A percentile compares a stretch with the other conserved stretches of the same genome.
These are phyloP conservation scores for Fusarium sp. DNA, from an alignment of 2,329 filamentous ascomycete species.

Conservation along the genomic window DNA sequence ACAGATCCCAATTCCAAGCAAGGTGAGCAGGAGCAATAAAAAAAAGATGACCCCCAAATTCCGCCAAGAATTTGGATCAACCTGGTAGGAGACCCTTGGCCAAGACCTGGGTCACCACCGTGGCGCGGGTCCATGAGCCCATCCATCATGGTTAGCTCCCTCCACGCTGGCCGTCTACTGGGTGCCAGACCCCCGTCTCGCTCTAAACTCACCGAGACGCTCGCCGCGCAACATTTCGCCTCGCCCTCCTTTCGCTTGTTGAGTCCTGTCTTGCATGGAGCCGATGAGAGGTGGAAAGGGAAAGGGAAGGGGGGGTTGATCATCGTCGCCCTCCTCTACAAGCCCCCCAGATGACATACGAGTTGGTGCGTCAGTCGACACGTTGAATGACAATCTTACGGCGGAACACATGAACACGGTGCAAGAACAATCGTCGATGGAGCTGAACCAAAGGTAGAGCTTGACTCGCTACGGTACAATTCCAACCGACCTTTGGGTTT, in stretches of 20 bases:
- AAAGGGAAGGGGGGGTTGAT: slow-evolving; percentile 31
- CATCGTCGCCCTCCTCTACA: slow-evolving; percentile 28
- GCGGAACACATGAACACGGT: slow-evolving; percentile 18
- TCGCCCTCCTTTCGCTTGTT: slow-evolving; percentile 35
- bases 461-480: slow-evolving; percentile 21
- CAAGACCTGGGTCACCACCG: slow-evolving; percentile 38
- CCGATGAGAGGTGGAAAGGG: slow-evolving; percentile 29
- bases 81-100: slow-evolving; percentile 17
- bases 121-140: slow-evolving; percentile 44
- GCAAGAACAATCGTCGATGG: slow-evolving; percentile 18
- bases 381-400: slow-evolving; percentile 22
- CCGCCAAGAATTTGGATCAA: slow-evolving; percentile 35
- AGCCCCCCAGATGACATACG: slow-evolving; percentile 41
- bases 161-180: slow-evolving; percentile 35
- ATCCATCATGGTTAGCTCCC: slow-evolving; percentile 32
- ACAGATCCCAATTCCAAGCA: neutral
- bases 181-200: slow-evolving; percentile 26
- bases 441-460: slow-evolving; percentile 10
- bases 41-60: slow-evolving; percentile 19
- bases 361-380: slow-evolving; percentile 32
- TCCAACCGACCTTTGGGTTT: slow-evolving; percentile 4
- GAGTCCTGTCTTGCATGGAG: slow-evolving; percentile 25
- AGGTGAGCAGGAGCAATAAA: slow-evolving; percentile 8
- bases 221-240: slow-evolving; percentile 26
- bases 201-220: slow-evolving; percentile 47